Conservation (phyloP, 495 filamentous ascomycete genomes). For the Penicillium silybi region DNA sequence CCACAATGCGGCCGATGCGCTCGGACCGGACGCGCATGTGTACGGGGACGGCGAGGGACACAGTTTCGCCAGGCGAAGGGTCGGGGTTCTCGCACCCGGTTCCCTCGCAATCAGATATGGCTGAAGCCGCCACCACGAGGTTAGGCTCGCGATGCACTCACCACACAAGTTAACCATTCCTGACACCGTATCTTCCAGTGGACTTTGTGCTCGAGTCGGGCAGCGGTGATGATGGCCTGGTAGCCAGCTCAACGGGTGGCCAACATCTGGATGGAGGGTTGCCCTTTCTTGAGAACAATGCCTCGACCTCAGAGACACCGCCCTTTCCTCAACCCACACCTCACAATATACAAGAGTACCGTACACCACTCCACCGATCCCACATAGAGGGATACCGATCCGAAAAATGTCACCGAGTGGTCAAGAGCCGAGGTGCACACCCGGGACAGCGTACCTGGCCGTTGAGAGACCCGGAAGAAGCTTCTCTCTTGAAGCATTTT, state of each 20-base stretch:
- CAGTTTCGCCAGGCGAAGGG: constrained; percentile 16
- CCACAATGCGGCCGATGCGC: constrained; percentile 22
- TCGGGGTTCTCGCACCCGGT: constrained; percentile 12
- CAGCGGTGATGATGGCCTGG: constrained; percentile 12
- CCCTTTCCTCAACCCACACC: background rate
- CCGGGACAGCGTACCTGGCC: constrained; percentile 14
- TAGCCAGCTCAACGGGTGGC: background rate
- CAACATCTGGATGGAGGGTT: background rate
- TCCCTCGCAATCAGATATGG: constrained; percentile 26
- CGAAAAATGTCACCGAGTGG: background rate
- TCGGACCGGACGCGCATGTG: constrained; percentile 17
- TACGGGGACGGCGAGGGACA: constrained; percentile 9
- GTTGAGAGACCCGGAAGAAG: constrained; percentile 21
- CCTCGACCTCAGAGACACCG: background rate
- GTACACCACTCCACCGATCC: no score
- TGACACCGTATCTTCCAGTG: constrained; percentile 3
- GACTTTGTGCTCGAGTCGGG: constrained; percentile 25
- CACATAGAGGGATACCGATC: no score
- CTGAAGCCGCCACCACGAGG: constrained; percentile 23
- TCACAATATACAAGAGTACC: background rate
- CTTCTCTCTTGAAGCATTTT: constrained; percentile 19
- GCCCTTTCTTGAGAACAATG: background rate
- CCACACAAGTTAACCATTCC: background rate
- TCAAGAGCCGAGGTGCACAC: background rate
- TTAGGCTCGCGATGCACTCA: constrained; percentile 1